Percentiles rank a stretch among this genome's conserved stretches.
phyloP scores from a whole-genome alignment of 169 alveolate species.

The Plasmodium inui region DNA sequence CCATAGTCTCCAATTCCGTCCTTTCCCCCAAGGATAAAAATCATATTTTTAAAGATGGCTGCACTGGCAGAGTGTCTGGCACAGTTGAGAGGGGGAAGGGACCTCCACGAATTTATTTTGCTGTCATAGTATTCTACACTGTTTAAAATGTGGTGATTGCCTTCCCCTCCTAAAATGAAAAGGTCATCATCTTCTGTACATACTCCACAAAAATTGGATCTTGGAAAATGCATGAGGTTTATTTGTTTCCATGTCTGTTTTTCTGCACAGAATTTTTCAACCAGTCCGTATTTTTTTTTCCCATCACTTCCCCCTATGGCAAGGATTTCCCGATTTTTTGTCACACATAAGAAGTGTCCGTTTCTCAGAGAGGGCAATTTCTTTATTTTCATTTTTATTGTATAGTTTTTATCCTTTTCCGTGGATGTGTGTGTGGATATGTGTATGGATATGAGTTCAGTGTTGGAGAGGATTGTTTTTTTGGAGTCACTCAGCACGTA shows the following conservation, averaged over 20 bases:
- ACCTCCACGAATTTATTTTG: conserved; percentile 63
- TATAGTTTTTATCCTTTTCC: conserved; percentile 36
- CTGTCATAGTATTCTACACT: conserved; percentile 74
- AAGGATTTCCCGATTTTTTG: conserved; percentile 55
- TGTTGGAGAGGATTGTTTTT: conserved; percentile 37
- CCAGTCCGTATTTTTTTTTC: conserved; percentile 42
- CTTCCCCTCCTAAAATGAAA: conserved; percentile 74
- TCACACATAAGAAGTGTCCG: conserved; percentile 71
- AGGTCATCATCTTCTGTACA: conserved; percentile 69
- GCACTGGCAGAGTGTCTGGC: conserved; percentile 76
- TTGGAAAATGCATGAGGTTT: conserved; percentile 69
- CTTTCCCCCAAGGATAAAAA: conserved; percentile 72
- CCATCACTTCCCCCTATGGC: conserved; percentile 75
- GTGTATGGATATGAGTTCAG: conserved; percentile 40
- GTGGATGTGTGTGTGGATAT: conserved; percentile 14
- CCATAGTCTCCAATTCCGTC: conserved; percentile 75
- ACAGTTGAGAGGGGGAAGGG: conserved; percentile 70
- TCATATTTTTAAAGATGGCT: conserved; percentile 17
- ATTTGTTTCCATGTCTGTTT: conserved; percentile 73
- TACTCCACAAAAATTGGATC: conserved; percentile 74
- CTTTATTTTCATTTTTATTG: conserved; percentile 32
- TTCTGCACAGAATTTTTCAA: conserved; percentile 49
- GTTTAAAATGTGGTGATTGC: conserved; percentile 54
- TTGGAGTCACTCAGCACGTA: conserved; percentile 41
- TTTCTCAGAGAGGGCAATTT: conserved; percentile 67